These are phyloP conservation scores for Lophiostoma macrostomum DNA, from an alignment of 495 filamentous ascomycete genomes.

Conservation along the genomic window DNA sequence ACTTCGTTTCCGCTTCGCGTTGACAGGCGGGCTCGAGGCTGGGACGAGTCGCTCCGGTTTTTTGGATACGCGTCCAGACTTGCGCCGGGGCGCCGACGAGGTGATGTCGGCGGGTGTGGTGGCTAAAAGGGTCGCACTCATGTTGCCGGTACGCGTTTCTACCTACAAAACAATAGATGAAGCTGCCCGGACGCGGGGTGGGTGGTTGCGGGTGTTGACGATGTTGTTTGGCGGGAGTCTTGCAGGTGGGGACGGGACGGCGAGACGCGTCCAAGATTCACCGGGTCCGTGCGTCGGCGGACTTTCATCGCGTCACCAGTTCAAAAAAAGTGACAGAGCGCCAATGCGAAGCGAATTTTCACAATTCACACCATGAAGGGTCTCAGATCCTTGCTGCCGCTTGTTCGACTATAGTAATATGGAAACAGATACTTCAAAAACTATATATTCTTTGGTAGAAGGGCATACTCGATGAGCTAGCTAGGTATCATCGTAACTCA, in stretches of 20 bases:
- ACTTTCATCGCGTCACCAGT: no score
- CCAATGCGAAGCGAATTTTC: no score
- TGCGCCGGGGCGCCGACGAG: constrained; percentile 57
- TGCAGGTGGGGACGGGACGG: no score
- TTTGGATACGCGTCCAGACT: constrained; percentile 57
- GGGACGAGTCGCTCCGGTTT: constrained; percentile 30
- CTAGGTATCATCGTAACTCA: no score
- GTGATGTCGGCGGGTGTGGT: constrained; percentile 54
- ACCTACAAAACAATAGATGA: not conserved
- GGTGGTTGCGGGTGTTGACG: not conserved
- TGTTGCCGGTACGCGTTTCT: constrained; percentile 33
- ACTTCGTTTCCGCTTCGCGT: constrained; percentile 59
- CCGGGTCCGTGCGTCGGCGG: not conserved
- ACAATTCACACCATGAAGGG: no score
- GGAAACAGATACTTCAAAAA: no score
- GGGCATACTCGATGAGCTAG: no score
- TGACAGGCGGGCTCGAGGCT: constrained; percentile 36
- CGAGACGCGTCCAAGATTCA: not conserved
- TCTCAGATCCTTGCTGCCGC: no score
- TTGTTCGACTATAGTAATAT: no score
- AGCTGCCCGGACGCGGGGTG: not conserved
- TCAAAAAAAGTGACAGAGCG: no score
- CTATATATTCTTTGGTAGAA: no score
- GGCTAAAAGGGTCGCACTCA: constrained; percentile 51
- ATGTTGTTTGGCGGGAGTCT: not conserved